These are phyloP conservation scores for Aspergillus hortae DNA, from an alignment of 2,329 filamentous ascomycete species.

Conservation along the genomic window DNA sequence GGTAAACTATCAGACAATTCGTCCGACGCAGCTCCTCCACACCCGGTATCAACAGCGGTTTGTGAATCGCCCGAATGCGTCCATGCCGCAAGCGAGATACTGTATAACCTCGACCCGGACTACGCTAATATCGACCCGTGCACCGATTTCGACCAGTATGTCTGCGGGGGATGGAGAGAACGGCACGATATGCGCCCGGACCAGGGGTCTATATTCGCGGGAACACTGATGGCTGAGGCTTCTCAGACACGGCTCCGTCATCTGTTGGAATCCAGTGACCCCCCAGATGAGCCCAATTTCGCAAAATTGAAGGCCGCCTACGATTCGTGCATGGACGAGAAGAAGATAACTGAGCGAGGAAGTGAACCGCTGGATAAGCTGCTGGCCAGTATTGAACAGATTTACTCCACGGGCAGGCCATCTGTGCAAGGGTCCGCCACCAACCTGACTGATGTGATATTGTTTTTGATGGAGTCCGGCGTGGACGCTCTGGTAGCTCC, in stretches of 20 bases:
- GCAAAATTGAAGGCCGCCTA: constrained; percentile 63
- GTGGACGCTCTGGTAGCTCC: constrained; percentile 32
- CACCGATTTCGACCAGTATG: constrained; percentile 64
- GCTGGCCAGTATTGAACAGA: constrained; percentile 50
- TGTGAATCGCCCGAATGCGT: constrained; percentile 61
- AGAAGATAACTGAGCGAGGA: constrained; percentile 53
- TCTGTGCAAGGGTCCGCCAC: constrained; percentile 19
- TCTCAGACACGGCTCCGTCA: constrained; percentile 58
- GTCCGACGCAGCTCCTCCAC: constrained; percentile 11
- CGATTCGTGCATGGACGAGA: constrained; percentile 63
- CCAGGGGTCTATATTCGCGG: constrained; percentile 58
- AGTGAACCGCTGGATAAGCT: constrained; percentile 55
- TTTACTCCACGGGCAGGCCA: constrained; percentile 39
- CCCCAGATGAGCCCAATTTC: constrained; percentile 51
- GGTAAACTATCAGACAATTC: constrained; percentile 3
- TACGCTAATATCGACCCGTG: constrained; percentile 65
- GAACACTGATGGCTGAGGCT: constrained; percentile 59
- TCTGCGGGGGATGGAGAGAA: constrained; percentile 64
- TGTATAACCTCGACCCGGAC: constrained; percentile 60
- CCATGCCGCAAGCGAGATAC: constrained; percentile 59
- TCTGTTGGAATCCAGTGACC: constrained; percentile 55
- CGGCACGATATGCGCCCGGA: constrained; percentile 64
- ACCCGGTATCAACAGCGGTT: constrained; percentile 24
- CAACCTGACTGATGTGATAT: constrained; percentile 32
- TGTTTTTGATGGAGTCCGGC: constrained; percentile 36